Evolutionary conservation across 1,139 yeast species (phyloP).

Genomic region (Saccharomycopsis hybrid): DNA sequence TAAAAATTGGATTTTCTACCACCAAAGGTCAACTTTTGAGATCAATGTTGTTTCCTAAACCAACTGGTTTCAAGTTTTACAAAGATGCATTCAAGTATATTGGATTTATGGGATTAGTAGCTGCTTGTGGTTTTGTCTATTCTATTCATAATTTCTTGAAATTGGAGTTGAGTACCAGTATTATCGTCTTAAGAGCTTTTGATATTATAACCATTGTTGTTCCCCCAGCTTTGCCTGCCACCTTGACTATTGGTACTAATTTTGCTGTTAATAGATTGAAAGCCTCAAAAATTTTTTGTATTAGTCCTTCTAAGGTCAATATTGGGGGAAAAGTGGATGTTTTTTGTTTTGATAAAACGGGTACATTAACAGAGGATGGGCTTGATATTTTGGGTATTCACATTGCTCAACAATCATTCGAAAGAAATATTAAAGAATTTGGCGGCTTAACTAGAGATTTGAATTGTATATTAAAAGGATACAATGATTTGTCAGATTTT

Average conservation of each 20-base stretch:
- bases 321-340: conserved; percentile 91
- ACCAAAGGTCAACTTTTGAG: conserved; percentile 94
- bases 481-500: conserved; percentile 26
- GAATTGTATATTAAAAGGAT: conserved; percentile 28
- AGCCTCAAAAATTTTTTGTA: conserved; percentile 68
- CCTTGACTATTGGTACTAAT: conserved; percentile 91
- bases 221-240: conserved; percentile 98
- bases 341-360: conserved; percentile 93
- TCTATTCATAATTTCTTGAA: conserved; percentile 79
- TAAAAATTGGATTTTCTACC: conserved; percentile 88
- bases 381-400: conserved; percentile 88
- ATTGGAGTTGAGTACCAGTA: conserved; percentile 59
- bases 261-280: conserved; percentile 79
- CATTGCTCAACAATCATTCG: conserved; percentile 45
- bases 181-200: conserved; percentile 80
- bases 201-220: conserved; percentile 95
- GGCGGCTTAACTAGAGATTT: conserved; percentile 38
- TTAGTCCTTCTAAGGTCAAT: conserved; percentile 88
- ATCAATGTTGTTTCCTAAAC: conserved; percentile 95
- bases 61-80: conserved; percentile 88
- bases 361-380: conserved; percentile 96
- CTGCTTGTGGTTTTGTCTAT: conserved; percentile 73
- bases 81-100: conserved; percentile 91
- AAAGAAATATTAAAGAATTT: conserved; percentile 47
- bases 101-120: conserved; percentile 88